Percentiles rank a stretch among this genome's conserved stretches.
These are phyloP conservation scores for Coniochaeta hoffmannii DNA, from an alignment of 2,329 filamentous ascomycete genomes.

Conservation along the genomic window DNA sequence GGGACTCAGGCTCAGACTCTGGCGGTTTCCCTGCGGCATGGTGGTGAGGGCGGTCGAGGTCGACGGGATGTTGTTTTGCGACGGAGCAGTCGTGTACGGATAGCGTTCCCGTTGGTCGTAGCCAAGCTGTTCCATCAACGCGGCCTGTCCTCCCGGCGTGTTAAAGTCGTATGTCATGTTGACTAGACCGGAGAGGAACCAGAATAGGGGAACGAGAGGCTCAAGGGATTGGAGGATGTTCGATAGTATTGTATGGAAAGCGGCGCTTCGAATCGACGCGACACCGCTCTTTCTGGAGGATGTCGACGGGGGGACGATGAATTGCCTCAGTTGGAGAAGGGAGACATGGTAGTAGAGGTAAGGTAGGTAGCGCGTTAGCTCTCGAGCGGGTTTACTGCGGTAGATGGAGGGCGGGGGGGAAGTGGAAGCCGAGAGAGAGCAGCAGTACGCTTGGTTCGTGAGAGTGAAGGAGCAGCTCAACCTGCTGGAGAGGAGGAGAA, in stretches of 20 bases:
- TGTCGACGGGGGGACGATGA: constrained; percentile 19
- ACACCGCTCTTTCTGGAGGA: constrained; percentile 30
- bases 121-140: constrained; percentile 50
- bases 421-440: background rate
- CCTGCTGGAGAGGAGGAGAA: constrained; percentile 18
- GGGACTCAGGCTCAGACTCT: constrained; percentile 33
- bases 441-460: background rate
- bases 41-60: constrained; percentile 25
- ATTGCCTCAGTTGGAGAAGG: constrained; percentile 7
- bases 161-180: constrained; percentile 56
- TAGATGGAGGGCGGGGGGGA: background rate
- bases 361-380: background rate
- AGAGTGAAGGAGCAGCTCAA: background rate
- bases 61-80: constrained; percentile 26
- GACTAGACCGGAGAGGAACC: constrained; percentile 20
- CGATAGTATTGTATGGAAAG: constrained; percentile 32
- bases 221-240: constrained; percentile 29
- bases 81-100: constrained; percentile 33
- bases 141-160: constrained; percentile 45
- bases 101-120: constrained; percentile 53
- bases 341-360: background rate
- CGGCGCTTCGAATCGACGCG: constrained; percentile 13
- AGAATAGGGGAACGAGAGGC: constrained; percentile 21
- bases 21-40: constrained; percentile 30
- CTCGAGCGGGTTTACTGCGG: background rate